Base-by-base conservation (phyloP, 2,329 filamentous ascomycete species). In the Calonectria hongkongensis region DNA sequence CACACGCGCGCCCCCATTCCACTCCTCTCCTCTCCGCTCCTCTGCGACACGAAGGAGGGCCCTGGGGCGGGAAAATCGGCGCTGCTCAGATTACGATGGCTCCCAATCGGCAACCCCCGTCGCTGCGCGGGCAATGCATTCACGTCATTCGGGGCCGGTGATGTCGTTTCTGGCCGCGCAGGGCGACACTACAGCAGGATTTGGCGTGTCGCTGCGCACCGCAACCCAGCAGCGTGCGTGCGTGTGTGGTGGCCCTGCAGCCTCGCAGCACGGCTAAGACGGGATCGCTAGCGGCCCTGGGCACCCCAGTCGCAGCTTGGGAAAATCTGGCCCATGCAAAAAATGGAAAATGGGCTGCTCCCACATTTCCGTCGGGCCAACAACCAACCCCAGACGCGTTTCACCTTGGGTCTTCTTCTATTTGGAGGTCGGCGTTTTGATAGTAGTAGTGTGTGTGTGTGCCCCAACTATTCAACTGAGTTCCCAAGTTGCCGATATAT, bases 241-340 rank as follows among this genome's bases (percentile, higher is more conserved):
- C 18, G 51, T 28, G 28, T 10, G 33, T 28, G 56, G 56, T 27
- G 33, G 56, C 56, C 60, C 60, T 47, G 39, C 41, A 41, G 45
- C 45, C 25, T 25, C 64, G 43, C 54, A 71, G 51, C 68, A 66
- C 68, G 68, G 68, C 68, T 71, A 71, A 71, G 30, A 71, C 68
- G 68, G 68, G 68, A 71, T 67, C 68, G 45, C 43, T 71, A 71
- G 68, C 43, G 51, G 27, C 18, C 43, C 41, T 63, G 27, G 50
- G 41, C 18, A 28, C 66, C 66, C 65, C 41, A 43, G 65, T 21
- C 66, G 39, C 56, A 18, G 33, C 30, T 18, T 51, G 48, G 48
- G 21, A 51, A 51, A 51, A 51, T 62, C 36, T 18, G 39, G 51
- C 51, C 51, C 30, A 15, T 25, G 16, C 41, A 4, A 21, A 21